A percentile compares a stretch with the other conserved stretches of the same genome.
Conservation (phyloP, 139 green algal species). For the Chlorella sp. region DNA sequence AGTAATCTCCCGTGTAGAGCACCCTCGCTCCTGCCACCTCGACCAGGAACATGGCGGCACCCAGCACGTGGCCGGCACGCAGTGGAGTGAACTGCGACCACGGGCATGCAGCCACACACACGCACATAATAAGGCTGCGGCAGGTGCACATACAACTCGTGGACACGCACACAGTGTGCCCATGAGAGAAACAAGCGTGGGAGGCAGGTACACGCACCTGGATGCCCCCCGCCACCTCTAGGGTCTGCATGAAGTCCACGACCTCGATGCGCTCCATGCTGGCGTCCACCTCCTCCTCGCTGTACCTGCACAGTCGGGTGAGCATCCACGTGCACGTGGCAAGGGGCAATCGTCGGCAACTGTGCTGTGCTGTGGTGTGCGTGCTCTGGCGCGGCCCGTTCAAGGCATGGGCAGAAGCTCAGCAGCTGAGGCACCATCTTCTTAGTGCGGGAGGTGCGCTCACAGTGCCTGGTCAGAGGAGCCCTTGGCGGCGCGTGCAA, state of each 20-base stretch:
- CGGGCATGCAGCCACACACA: slow-evolving; percentile 11
- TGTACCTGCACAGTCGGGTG: slow-evolving; percentile 43
- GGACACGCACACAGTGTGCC: slow-evolving; percentile 8
- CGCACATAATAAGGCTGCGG: slow-evolving; percentile 8
- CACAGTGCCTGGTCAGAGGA: slow-evolving; percentile 72
- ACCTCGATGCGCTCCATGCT: slow-evolving; percentile 88
- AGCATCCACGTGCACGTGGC: too few relatives aligned
- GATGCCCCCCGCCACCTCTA: slow-evolving; percentile 72
- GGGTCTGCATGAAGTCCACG: slow-evolving; percentile 94
- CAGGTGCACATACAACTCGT: slow-evolving; percentile 5
- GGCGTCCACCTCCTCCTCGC: slow-evolving; percentile 74
- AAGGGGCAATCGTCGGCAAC: too few relatives aligned
- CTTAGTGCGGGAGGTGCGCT: too few relatives aligned
- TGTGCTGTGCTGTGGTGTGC: too few relatives aligned
- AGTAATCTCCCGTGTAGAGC: slow-evolving; percentile 97
- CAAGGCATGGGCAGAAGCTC: too few relatives aligned
- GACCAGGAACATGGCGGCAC: slow-evolving; percentile 98
- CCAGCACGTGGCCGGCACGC: slow-evolving; percentile 92
- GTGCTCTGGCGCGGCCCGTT: too few relatives aligned
- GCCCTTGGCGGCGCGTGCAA: slow-evolving; percentile 48
- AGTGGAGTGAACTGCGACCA: slow-evolving; percentile 74
- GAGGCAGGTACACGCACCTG: too few relatives aligned
- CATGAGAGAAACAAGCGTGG: too few relatives aligned
- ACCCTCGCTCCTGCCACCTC: slow-evolving; percentile 85
- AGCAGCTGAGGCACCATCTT: too few relatives aligned